Conservation (phyloP, 352 stramenopile genomes). For the Saprolegnia parasitica region DNA sequence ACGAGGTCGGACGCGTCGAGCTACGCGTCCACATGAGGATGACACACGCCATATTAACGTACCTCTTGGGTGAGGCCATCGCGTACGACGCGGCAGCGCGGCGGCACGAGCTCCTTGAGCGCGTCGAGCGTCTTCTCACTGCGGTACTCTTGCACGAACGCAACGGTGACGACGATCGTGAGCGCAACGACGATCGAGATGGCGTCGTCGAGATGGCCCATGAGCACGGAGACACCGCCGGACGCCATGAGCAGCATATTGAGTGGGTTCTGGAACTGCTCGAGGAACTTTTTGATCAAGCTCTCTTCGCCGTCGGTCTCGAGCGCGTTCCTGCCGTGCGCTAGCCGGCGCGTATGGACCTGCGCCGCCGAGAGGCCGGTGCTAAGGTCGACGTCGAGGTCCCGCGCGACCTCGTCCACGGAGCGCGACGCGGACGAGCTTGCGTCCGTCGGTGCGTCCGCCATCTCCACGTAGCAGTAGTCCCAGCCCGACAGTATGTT, state of each 20-base stretch:
- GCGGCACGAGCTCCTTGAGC: slow-evolving; percentile 74
- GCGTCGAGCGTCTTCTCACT: slow-evolving; percentile 84
- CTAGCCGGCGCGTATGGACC: slow-evolving; percentile 55
- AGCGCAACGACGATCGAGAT: slow-evolving; percentile 94
- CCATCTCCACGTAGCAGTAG: background rate
- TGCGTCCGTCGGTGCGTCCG: background rate
- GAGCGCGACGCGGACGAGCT: slow-evolving; percentile 35
- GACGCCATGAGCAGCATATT: slow-evolving; percentile 95
- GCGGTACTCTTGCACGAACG: slow-evolving; percentile 88
- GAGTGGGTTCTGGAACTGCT: slow-evolving; percentile 96
- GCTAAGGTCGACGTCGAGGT: slow-evolving; percentile 60
- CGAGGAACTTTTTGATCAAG: slow-evolving; percentile 87
- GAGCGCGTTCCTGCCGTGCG: slow-evolving; percentile 71
- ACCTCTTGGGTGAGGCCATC: slow-evolving; percentile 48
- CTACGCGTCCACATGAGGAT: background rate
- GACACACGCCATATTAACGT: background rate
- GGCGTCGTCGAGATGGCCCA: slow-evolving; percentile 94
- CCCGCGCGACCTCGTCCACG: slow-evolving; percentile 55
- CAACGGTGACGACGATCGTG: slow-evolving; percentile 96
- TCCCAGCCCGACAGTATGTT: background rate
- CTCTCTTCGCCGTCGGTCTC: slow-evolving; percentile 70
- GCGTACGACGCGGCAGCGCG: slow-evolving; percentile 58
- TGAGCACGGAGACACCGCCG: slow-evolving; percentile 83
- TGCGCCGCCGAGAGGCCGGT: slow-evolving; percentile 53
- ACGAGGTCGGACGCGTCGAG: slow-evolving; percentile 75